Evolutionary conservation across 208 protist genomes (phyloP), one percentile per base, ranked within the genome.

Genomic region (Crithidia sp.): DNA sequence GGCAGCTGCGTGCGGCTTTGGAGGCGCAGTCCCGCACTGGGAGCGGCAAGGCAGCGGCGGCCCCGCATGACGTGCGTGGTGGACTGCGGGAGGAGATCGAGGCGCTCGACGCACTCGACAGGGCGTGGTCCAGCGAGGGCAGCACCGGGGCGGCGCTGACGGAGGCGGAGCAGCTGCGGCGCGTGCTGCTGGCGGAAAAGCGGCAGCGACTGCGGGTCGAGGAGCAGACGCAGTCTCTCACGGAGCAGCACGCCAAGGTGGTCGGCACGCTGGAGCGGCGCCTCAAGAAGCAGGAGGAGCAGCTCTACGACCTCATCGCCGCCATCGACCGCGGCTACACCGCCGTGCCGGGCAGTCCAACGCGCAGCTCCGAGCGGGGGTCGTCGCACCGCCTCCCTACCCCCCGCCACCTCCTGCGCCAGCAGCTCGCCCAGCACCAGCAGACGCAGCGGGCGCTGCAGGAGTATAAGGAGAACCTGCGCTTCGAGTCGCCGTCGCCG

Each of bases 151-250:
- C 58, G 12, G 47, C 19, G 43, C 53, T 61, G 19, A 66, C n/a
- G 41, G 79, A 83, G 62, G 60, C 41, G 43, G 76, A 85, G 52
- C 60, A 83, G 60, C 74, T 95, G 40, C 77, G 84, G 16, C 67
- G 75, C 14, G 75, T 82, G 16, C 79, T 94, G 12, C 71, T 88
- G 40, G 83, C 83, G n/a, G 87, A 95, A 67, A 93, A 90, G 72
- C 79, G 84, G 19, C 89, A 96, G 81, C 81, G 92, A 5, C 76
- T 95, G n/a, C 82, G 84, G 16, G 85, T 93, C 13, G 92, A 96
- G 67, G 88, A 96, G 76, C 89, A 94, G 55, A 96, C 86, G 37
- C 88, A 96, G 59, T 81, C 55, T 28, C 77, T 96, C 47, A 88
- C 85, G 28, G 88, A 96, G 72, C 89, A 95, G 75, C 92, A 95